Evolutionary conservation across 1,284 basidiomycete species (phyloP), one percentile per base, ranked within the genome.

Genomic region (Amylostereum areolatum): DNA sequence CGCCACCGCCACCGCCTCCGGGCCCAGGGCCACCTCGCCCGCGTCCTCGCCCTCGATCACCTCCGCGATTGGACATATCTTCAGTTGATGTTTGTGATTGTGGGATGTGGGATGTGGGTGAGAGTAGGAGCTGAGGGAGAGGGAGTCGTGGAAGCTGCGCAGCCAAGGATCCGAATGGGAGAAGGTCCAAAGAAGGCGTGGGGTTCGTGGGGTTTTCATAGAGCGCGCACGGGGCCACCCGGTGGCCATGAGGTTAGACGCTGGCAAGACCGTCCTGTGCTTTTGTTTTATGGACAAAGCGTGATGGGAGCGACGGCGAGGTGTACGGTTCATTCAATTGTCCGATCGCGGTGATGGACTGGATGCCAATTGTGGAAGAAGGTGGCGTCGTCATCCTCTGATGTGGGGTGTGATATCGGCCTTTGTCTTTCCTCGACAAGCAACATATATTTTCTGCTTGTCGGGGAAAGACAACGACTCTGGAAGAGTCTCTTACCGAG

Each of bases 21-120:
- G 10, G 11, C 18, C 39, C 8, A 10, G 52, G 54, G 32, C 62
- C 58, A 44, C 55, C 52, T 40, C 63, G 56, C 30, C 50, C 49
- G 28, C 54, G 41, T 51, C 44, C 27, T 25, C 59, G 54, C 4
- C 61, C 54, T n/a, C 57, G 57, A 35, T 57, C 61, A 44, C 62
- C 52, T 45, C 56, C 46, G n/a, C 34, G 34, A 9, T n/a, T n/a
- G 34, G 9, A 9, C 34, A 35, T 35, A 35, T 8, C n/a, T n/a
- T 8, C 34, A 9, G 8, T 9, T 9, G 34, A 35, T n/a, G 34
- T 35, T 9, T n/a, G 9, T 35, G 18, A 18, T 18, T 18, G 18
- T 18, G 18, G n/a, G 34, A 35, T 35, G 9, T 35, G 34, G n/a
- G 34, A 35, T 35, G 9, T 35, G 34, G n/a, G 34, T 9, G 34